A percentile compares a stretch with the other conserved stretches of the same genome.
These are phyloP conservation scores for maize (Zea mays) DNA, from an alignment of 176 grass and related monocot genomes.

Conservation along the genomic window DNA sequence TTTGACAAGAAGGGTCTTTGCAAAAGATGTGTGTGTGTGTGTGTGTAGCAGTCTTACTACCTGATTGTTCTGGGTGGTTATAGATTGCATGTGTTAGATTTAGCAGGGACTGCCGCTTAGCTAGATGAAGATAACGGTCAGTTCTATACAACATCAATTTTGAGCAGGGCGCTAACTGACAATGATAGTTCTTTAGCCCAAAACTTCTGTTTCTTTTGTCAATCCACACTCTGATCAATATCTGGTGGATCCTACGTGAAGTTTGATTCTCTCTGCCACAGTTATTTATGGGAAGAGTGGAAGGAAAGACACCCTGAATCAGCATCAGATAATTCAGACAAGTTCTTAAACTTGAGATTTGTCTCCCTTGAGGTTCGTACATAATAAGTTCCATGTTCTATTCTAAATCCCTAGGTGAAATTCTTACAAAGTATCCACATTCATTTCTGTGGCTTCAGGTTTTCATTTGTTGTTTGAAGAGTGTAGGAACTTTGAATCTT, in stretches of 20 bases:
- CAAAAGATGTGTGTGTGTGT: no score
- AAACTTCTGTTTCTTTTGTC: slow-evolving; percentile 18
- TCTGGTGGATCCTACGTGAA: slow-evolving; percentile 18
- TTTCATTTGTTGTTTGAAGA: slow-evolving; percentile 30
- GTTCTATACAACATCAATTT: slow-evolving; percentile 5
- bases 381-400: slow-evolving; percentile 19
- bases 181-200: slow-evolving; percentile 5
- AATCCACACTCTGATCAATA: slow-evolving; percentile 28
- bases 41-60: no score
- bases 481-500: not conserved
- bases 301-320: slow-evolving; percentile 83
- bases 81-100: not conserved
- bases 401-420: slow-evolving; percentile 12
- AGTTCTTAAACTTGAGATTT: slow-evolving; percentile 90
- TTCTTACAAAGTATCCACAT: not conserved
- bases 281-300: slow-evolving; percentile 99
- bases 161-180: slow-evolving; percentile 2
- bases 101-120: not conserved
- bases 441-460: not conserved
- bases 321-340: slow-evolving; percentile 57
- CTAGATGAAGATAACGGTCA: not conserved
- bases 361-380: slow-evolving; percentile 83
- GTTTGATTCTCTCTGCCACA: slow-evolving; percentile 40
- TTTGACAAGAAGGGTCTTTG: not conserved
- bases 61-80: not conserved